A percentile compares a stretch with the other conserved stretches of the same genome.
phyloP scores from a whole-genome alignment of 1,284 basidiomycete species.

The Rhodotorula sp. region DNA sequence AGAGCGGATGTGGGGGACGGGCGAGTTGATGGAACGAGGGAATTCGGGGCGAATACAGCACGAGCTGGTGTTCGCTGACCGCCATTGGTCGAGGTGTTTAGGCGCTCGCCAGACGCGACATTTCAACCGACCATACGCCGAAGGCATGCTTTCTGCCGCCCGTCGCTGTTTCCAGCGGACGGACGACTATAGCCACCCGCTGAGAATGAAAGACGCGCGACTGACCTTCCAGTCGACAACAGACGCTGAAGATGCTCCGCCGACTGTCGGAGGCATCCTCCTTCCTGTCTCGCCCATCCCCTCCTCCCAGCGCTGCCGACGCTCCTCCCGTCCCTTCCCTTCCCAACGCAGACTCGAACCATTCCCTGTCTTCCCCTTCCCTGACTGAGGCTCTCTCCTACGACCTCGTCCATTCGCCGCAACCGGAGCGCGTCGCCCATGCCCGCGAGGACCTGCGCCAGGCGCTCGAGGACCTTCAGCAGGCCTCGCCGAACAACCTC shows the following conservation, averaged over 20 bases:
- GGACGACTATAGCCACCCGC: no score
- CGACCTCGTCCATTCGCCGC: not conserved
- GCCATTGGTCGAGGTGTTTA: no score
- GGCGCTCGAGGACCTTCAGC: constrained; percentile 5
- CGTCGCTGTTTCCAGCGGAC: no score
- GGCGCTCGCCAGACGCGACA: no score
- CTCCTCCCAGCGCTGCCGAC: not conserved
- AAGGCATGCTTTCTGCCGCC: no score
- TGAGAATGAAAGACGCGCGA: not conserved
- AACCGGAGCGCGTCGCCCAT: not conserved
- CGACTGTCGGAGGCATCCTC: not conserved
- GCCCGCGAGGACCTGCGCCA: not conserved
- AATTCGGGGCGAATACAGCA: no score
- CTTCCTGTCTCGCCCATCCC: not conserved
- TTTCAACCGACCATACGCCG: no score
- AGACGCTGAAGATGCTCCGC: not conserved
- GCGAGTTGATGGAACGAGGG: no score
- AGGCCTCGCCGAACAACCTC: not conserved
- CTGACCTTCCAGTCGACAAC: no score
- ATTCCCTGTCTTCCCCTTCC: not conserved
- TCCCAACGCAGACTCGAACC: not conserved
- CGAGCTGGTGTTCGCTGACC: no score
- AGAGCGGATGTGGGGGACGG: no score
- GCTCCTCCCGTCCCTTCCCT: not conserved
- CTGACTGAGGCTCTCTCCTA: constrained; percentile 8